These are phyloP conservation scores for Pleurotus cornucopiae DNA, from an alignment of 768 basidiomycete species.

Conservation along the genomic window DNA sequence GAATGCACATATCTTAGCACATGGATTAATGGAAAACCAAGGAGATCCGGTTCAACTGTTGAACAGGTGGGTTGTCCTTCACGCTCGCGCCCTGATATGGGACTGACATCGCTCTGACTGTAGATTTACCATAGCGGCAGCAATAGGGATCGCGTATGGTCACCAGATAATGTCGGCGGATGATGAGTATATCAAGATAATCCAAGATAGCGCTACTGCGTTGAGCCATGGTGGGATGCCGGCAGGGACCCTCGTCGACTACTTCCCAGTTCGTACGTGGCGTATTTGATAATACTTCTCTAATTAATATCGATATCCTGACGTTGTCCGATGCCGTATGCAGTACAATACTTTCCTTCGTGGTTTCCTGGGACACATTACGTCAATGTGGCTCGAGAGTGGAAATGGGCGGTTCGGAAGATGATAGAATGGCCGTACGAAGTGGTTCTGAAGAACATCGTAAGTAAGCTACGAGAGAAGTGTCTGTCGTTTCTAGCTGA, in stretches of 20 bases:
- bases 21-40: conserved; percentile 1
- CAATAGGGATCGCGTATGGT: conserved; percentile 13
- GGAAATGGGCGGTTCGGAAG: not conserved
- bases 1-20: not conserved
- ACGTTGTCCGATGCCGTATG: not conserved
- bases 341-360: not conserved
- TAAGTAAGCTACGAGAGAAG: not conserved
- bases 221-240: conserved; percentile 10
- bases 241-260: conserved; percentile 15
- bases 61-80: not conserved
- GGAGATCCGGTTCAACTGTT: not conserved
- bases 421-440: not conserved
- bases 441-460: not conserved
- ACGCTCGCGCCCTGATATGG: too few relatives aligned
- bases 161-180: conserved; percentile 13
- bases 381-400: not conserved
- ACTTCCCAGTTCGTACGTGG: conserved; percentile 11
- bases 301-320: not conserved
- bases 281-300: too few relatives aligned
- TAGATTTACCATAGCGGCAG: conserved; percentile 14
- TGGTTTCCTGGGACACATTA: conserved; percentile 8
- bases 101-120: not conserved
- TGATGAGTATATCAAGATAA: conserved; percentile 13
- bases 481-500: too few relatives aligned
- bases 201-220: conserved; percentile 2